phyloP scores from a whole-genome alignment of 148 eudicot genomes.

The Chenopodium album region DNA sequence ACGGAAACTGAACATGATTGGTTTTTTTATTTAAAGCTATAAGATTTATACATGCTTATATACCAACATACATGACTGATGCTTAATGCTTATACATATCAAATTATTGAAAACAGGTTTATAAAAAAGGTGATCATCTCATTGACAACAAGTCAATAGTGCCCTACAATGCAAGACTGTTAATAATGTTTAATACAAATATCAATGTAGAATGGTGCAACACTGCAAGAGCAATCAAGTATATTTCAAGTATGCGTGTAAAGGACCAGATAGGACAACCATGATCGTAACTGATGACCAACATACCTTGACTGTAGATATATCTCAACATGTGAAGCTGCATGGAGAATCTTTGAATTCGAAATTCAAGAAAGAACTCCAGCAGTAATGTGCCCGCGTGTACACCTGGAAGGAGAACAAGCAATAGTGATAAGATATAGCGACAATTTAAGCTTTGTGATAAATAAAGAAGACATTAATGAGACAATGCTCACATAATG shows the following conservation, averaged over 20 bases:
- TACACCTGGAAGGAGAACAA: slow-evolving; percentile 2
- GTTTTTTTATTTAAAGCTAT: neutral
- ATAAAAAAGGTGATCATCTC: neutral
- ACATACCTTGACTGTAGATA: slow-evolving; percentile 13
- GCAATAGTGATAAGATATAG: neutral
- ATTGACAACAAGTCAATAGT: slow-evolving; percentile 21
- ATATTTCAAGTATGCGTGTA: slow-evolving; percentile 20
- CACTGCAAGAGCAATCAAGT: slow-evolving; percentile 10
- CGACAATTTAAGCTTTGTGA: neutral
- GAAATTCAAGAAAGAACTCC: slow-evolving; percentile 2
- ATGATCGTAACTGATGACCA: neutral
- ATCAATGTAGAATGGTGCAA: slow-evolving; percentile 36
- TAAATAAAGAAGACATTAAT: neutral
- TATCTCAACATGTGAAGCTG: slow-evolving; percentile 8
- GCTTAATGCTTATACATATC: neutral
- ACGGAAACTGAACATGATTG: neutral
- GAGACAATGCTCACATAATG: slow-evolving; percentile 12
- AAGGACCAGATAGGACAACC: slow-evolving; percentile 21
- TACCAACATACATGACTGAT: too few species aligned
- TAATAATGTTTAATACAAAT: slow-evolving; percentile 21
- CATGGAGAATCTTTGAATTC: slow-evolving; percentile 9
- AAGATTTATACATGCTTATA: too few species aligned
- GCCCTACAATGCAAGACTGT: slow-evolving; percentile 13
- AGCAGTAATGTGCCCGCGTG: neutral
- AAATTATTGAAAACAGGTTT: neutral